phyloP scores from a whole-genome alignment of 2,329 filamentous ascomycete species.

The Pezicula radicicola region DNA sequence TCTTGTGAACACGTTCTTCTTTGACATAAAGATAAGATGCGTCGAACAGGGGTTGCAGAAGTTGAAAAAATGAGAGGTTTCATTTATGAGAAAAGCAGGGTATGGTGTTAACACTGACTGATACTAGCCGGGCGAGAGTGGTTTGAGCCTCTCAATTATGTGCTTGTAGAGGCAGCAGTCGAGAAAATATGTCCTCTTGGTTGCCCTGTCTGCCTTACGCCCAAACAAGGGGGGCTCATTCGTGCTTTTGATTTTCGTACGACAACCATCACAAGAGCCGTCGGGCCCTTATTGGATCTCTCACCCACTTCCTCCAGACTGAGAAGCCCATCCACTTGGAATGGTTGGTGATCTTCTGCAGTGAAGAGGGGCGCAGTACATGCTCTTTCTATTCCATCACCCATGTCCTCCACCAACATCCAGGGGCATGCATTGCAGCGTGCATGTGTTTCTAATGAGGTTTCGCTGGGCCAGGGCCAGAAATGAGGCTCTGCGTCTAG shows the following conservation, averaged over 20 bases:
- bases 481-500: slow-evolving; percentile 8
- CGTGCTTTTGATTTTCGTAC: neutral
- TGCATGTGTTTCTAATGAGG: neutral
- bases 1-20: no score
- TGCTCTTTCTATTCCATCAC: neutral
- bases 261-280: neutral
- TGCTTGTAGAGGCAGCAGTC: neutral
- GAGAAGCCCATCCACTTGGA: neutral
- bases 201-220: slow-evolving; percentile 17
- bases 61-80: neutral
- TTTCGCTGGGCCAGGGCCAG: neutral
- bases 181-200: slow-evolving; percentile 11
- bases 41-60: no score
- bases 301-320: neutral
- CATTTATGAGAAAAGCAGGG: neutral
- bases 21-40: no score
- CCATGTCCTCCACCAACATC: neutral
- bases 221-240: neutral
- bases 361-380: neutral
- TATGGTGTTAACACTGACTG: neutral
- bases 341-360: no score
- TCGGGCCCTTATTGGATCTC: neutral
- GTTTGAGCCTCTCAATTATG: neutral
- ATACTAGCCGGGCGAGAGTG: neutral
- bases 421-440: neutral